Base-by-base conservation (phyloP, 495 filamentous ascomycete genomes). In the Penicillium salamii region DNA sequence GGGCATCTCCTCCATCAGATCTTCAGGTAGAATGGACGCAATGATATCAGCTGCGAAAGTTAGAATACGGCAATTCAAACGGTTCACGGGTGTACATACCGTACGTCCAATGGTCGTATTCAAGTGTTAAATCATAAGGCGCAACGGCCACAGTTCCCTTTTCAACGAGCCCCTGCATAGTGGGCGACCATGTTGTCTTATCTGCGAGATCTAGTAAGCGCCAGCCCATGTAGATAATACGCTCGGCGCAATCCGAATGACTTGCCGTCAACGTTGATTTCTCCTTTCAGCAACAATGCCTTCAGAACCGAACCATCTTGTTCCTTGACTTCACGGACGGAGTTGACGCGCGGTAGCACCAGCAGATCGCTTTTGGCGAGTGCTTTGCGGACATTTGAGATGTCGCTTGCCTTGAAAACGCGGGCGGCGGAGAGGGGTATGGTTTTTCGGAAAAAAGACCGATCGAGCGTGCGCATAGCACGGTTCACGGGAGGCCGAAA, bases 101-200 rank as follows among this genome's bases (percentile, higher is more conserved):
- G 63, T 90, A 91, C 31, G 70, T 83, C 91, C 90, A 99, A 65
- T 90, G 85, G 48, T 83, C 74, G 70, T 99, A 99, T 42, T 86
- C 80, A 50, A 99, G 72, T 29, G 75, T 61, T 31, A 99, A 69
- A 36, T 84, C 75, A 63, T 86, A 97, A 6, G 88, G 85, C 11
- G 87, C 73, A 26, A 97, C 59, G 12, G 74, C 72, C 31, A 96
- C 63, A 26, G 85, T 78, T 51, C 85, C 75, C 42, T 74, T 77
- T 41, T 84, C 61, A 1, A 91, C 81, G 19, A 90, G 78, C 40
- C 88, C 83, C 29, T 66, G 76, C n/a, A 96, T 62, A 24, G 70
- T 78, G 5, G 82, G 59, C 40, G 85, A 85, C 84, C 87, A 95
- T 12, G 89, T 95, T 26, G 79, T 71, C 49, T 80, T 70, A 65